phyloP scores from a whole-genome alignment of 169 alveolate species.

The Plasmodium sp. region DNA sequence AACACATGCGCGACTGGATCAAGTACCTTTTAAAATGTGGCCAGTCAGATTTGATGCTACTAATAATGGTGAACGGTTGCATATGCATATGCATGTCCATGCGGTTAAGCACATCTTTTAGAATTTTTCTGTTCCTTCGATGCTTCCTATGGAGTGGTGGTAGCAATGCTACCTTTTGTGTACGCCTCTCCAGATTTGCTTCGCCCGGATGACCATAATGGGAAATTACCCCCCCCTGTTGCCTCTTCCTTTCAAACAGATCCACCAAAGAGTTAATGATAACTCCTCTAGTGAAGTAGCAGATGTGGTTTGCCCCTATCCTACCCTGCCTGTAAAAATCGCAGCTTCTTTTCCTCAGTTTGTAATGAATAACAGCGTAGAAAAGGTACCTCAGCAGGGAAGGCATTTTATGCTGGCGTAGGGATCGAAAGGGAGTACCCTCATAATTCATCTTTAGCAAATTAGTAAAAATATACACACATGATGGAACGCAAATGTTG shows the following conservation, averaged over 20 bases:
- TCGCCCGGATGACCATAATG: not conserved
- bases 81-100: constrained; percentile 42
- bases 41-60: constrained; percentile 40
- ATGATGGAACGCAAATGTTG: constrained; percentile 59
- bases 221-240: not conserved
- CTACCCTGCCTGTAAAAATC: constrained; percentile 19
- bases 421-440: constrained; percentile 7
- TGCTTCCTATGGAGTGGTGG: not conserved
- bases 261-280: constrained; percentile 22
- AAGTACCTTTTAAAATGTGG: constrained; percentile 22
- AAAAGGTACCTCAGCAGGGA: constrained; percentile 21
- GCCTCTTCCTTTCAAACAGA: constrained; percentile 22
- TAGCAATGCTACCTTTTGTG: not conserved
- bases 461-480: constrained; percentile 47
- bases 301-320: constrained; percentile 9
- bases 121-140: constrained; percentile 7
- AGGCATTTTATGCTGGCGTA: constrained; percentile 11
- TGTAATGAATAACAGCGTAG: constrained; percentile 22
- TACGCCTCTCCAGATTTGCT: not conserved
- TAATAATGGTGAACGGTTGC: constrained; percentile 35
- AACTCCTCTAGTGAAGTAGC: constrained; percentile 15
- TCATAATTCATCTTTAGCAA: constrained; percentile 49
- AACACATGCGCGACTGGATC: constrained; percentile 26
- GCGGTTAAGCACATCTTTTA: constrained; percentile 6
- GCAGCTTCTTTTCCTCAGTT: constrained; percentile 25